Conservation (phyloP, 75 land plant genomes). For the Selaginella moellendorffii region DNA sequence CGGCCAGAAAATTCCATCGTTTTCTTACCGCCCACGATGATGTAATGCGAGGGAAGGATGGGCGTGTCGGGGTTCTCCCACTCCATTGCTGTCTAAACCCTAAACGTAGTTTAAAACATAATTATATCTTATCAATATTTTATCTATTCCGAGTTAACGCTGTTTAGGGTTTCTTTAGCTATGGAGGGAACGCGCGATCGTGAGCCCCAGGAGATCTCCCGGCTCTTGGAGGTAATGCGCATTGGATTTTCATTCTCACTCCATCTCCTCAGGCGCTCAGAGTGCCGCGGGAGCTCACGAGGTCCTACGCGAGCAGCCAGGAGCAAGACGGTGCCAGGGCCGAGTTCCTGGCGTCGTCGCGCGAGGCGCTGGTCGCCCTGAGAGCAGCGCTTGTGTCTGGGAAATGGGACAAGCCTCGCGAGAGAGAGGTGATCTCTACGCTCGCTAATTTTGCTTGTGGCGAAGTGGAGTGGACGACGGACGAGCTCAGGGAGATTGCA, state of each 20-base stretch:
- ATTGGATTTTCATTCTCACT: too few species aligned
- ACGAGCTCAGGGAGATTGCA: conserved; percentile 21
- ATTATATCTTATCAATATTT: too few species aligned
- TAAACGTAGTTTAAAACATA: too few species aligned
- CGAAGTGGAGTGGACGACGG: conserved; percentile 27
- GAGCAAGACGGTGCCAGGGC: conserved; percentile 5
- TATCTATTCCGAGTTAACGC: too few species aligned
- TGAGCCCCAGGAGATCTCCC: too few species aligned
- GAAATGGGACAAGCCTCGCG: conserved; percentile 2
- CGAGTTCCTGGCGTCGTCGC: conserved; percentile 8
- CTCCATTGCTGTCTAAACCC: conserved; percentile 17
- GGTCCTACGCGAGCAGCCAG: conserved; percentile 1
- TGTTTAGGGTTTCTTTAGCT: too few species aligned
- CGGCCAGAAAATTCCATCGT: neutral
- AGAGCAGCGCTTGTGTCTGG: conserved; percentile 7
- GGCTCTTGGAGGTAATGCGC: too few species aligned
- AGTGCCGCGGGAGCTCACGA: conserved; percentile 15
- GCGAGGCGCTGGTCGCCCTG: conserved; percentile 3
- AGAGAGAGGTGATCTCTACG: conserved; percentile 16
- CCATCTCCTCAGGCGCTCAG: conserved; percentile 15
- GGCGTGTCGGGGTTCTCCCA: conserved; percentile 85
- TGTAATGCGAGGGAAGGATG: conserved; percentile 41
- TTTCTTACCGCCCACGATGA: conserved; percentile 50
- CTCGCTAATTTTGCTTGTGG: conserved; percentile 39
- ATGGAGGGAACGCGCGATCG: too few species aligned